These are phyloP conservation scores for Fraxinus americana DNA, from an alignment of 257 asterid genomes.

Conservation along the genomic window DNA sequence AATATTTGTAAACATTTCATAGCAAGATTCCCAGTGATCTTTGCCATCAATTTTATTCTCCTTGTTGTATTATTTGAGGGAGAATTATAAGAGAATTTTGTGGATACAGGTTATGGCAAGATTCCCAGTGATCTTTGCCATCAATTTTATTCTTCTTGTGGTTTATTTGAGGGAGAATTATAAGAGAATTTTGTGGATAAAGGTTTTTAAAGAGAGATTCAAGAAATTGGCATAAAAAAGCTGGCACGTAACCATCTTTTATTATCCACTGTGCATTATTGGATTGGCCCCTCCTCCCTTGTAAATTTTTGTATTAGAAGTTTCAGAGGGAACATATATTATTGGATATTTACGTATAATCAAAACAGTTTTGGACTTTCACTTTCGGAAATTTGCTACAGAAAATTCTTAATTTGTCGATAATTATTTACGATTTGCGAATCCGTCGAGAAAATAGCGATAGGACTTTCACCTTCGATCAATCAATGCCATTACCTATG, in stretches of 20 bases:
- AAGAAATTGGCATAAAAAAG: not conserved
- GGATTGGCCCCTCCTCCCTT: not conserved
- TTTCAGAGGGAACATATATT: not conserved
- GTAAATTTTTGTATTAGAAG: not conserved
- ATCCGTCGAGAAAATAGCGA: too few species aligned
- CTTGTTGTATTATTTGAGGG: not conserved
- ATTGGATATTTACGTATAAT: not conserved
- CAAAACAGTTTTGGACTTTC: too few species aligned
- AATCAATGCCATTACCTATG: too few species aligned
- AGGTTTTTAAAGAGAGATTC: not conserved
- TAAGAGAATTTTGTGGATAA: not conserved
- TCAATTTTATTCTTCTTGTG: slow-evolving; percentile 11
- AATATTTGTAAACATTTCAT: slow-evolving; percentile 10
- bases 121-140: slow-evolving; percentile 24
- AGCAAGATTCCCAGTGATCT: slow-evolving; percentile 10
- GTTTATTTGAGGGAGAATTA: not conserved
- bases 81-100: not conserved
- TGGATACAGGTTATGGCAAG: not conserved
- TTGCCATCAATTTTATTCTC: slow-evolving; percentile 26
- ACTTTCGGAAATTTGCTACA: too few species aligned
- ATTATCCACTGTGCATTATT: not conserved
- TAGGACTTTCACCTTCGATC: too few species aligned
- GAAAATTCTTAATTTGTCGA: too few species aligned
- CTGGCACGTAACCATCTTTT: not conserved
- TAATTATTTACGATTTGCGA: too few species aligned